A percentile compares a stretch with the other conserved stretches of the same genome.
phyloP scores from a whole-genome alignment of 2,329 filamentous ascomycete genomes.

The Biscogniauxia marginata region DNA sequence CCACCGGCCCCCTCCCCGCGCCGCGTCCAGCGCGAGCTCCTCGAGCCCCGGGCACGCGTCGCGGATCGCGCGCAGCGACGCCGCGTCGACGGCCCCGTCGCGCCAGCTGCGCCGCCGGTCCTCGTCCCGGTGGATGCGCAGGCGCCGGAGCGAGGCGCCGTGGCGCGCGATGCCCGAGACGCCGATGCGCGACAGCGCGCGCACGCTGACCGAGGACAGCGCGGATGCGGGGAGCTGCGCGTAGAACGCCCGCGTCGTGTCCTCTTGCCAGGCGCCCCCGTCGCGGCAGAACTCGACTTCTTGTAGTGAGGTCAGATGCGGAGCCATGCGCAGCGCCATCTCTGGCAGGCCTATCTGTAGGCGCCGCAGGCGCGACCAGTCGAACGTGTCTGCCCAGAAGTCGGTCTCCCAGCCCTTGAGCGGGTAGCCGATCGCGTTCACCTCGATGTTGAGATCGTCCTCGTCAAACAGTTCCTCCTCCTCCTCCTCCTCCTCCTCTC shows the following conservation, averaged over 20 bases:
- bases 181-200: neutral
- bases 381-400: constrained; percentile 12
- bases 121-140: constrained; percentile 5
- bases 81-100: constrained; percentile 2
- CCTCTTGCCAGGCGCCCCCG: neutral
- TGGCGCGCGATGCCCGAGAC: neutral
- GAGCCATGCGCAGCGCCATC: constrained; percentile 2
- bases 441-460: neutral
- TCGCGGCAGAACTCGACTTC: constrained; percentile 4
- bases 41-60: constrained; percentile 9
- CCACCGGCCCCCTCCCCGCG: constrained; percentile 2
- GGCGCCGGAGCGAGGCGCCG: constrained; percentile 1
- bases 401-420: neutral
- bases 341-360: neutral
- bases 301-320: constrained; percentile 3
- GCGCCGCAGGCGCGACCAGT: constrained; percentile 8
- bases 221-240: constrained; percentile 5
- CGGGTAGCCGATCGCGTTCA: neutral
- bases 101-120: neutral
- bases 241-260: neutral
- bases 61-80: constrained; percentile 2
- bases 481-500: neutral
- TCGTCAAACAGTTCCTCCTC: neutral
- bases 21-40: constrained; percentile 2
- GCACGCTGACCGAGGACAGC: constrained; percentile 4